Evolutionary conservation across 164 flowering plant genomes (phyloP), one percentile per base, ranked within the genome.

Genomic region (Warburgia ugandensis): DNA sequence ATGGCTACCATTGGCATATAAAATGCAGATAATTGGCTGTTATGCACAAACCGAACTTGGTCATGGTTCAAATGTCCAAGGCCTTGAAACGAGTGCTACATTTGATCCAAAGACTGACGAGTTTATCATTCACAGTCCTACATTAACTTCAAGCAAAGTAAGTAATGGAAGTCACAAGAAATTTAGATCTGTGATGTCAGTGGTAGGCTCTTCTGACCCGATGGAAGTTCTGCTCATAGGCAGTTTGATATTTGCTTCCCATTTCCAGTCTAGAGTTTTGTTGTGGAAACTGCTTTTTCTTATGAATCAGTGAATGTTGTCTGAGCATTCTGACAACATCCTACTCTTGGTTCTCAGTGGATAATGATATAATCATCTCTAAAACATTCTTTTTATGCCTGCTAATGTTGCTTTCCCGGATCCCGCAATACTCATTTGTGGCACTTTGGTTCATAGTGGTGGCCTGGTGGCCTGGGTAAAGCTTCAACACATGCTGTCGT

Each of bases 11-110:
- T 54, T 94, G 76, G 97, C 96, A n/a, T 68, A 81, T 57, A 89
- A 68, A 80, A 83, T 94, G 99, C 84, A 89, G 69, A 94, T 89
- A 58, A 86, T 94, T 75, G 97, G 99, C 12, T 89, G 97, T 60
- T 94, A 89, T 66, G 99, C 99, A 25, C 99, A 89, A 67, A 94
- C 99, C 47, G 99, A 94, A 73, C 95, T 94, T 59, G 99, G 99
- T 55, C 97, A 89, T 72, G 99, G 99, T 17, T 94, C 99, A 17
- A 94, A 89, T 72, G 96, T 94, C 48, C 99, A 94, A 76, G 99
- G 99, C 41, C 88, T 94, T 56, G 99, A 94, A 65, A 86, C 97
- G 7, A 89, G 94, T 38, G 99, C 97, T 31, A 94, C 96, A 29
- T 94, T 86, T 76, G 99, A 94, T 65, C 80, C 84, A 31, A 36